A percentile compares a stretch with the other conserved stretches of the same genome.
Conservation (phyloP, 2,329 filamentous ascomycete species). For the Coniochaeta hoffmannii region DNA sequence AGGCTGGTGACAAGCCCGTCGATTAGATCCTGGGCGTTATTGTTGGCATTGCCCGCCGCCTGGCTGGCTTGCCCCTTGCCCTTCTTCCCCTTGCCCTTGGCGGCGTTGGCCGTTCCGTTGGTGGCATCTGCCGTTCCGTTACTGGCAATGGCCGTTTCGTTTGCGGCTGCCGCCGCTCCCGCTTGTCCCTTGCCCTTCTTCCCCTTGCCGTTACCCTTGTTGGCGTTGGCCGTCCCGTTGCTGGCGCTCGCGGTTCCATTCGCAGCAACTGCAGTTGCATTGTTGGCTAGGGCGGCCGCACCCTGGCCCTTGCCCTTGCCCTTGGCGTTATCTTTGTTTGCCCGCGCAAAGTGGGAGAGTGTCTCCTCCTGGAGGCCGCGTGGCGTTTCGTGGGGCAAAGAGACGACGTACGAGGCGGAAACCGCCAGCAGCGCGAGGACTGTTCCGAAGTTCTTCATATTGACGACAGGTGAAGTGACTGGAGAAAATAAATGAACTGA, state of each 20-base stretch:
- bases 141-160: neutral
- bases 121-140: constrained; percentile 2
- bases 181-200: neutral
- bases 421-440: constrained; percentile 7
- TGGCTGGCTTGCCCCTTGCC: neutral
- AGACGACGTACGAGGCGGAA: constrained; percentile 6
- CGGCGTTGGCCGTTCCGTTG: constrained; percentile 1
- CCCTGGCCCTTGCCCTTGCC: neutral
- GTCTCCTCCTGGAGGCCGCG: neutral
- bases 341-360: constrained; percentile 1
- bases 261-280: too few relatives aligned
- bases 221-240: too few relatives aligned
- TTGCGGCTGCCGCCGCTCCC: too few relatives aligned
- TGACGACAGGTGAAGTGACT: neutral
- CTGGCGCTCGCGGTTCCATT: too few relatives aligned
- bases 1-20: neutral
- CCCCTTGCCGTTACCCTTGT: neutral
- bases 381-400: constrained; percentile 4
- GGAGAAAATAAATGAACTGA: neutral
- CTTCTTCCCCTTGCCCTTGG: neutral
- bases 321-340: neutral
- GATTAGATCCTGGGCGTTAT: neutral
- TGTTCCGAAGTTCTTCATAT: constrained; percentile 10
- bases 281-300: neutral
- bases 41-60: neutral